Conservation (phyloP, 2,329 filamentous ascomycete species). For the Lasiodiplodia citricola region DNA sequence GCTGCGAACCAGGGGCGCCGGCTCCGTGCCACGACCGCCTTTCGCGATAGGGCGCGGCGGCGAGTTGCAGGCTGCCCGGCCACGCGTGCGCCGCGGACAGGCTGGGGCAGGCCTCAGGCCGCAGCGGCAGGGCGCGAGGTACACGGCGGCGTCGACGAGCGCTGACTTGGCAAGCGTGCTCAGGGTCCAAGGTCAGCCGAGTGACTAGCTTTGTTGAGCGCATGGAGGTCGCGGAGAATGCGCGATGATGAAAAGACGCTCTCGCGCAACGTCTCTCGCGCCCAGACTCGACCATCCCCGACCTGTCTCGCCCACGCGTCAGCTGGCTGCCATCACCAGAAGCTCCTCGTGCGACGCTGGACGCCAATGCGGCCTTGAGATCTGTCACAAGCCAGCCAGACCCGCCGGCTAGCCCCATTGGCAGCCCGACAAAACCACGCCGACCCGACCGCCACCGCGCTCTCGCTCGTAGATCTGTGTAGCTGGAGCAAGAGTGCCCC, state of each 20-base stretch:
- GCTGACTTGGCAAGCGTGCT: background rate
- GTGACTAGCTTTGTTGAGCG: constrained; percentile 15
- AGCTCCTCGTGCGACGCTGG: background rate
- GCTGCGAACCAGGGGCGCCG: background rate
- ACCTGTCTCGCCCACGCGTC: constrained; percentile 3
- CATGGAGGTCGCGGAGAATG: constrained; percentile 3
- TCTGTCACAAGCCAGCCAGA: constrained; percentile 6
- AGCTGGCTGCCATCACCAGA: background rate
- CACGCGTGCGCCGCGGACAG: constrained; percentile 17
- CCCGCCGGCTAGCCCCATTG: constrained; percentile 5
- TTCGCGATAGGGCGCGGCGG: constrained; percentile 10
- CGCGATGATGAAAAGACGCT: constrained; percentile 14
- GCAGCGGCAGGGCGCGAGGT: background rate
- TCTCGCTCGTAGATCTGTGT: constrained; percentile 1
- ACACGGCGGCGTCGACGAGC: background rate
- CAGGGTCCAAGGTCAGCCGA: constrained; percentile 20
- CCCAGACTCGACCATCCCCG: background rate
- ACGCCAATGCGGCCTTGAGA: constrained; percentile 4
- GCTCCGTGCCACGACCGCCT: constrained; percentile 12
- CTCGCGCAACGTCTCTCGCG: background rate
- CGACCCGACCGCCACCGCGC: background rate
- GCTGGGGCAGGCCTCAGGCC: background rate
- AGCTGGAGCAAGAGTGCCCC: background rate
- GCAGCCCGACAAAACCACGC: constrained; percentile 10
- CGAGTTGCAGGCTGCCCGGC: background rate